Evolutionary conservation across 2,329 filamentous ascomycete species (phyloP), one percentile per base, ranked within the genome.

Genomic region (Basipetospora sp.): DNA sequence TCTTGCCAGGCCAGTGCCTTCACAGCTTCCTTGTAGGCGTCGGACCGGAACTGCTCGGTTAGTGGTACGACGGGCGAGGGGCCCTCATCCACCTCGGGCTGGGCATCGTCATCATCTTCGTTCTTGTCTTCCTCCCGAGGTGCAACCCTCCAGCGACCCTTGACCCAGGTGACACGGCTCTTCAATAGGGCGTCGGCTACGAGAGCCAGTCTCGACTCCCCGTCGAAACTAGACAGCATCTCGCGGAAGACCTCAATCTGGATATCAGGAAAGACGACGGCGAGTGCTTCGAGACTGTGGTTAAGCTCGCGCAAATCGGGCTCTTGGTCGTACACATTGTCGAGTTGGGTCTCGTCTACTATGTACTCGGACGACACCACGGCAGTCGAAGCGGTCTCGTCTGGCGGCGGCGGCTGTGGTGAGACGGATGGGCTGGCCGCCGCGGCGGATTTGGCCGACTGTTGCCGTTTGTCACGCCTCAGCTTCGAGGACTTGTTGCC

Each of bases 221-320:
- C 74, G 48, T 79, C 78, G 51, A 87, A 80, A 49, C 66, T 80
- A 28, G 67, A 60, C 34, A 90, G 71, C 71, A 90, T 81, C 60
- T 88, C 82, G 31, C 82, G 73, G 51, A 90, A 84, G 14, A 87
- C 82, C 47, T 87, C 80, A 42, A 82, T 66, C 55, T 85, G 79
- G n/a, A 87, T 65, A 55, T 87, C 74, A 19, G 83, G 83, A 46
- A 90, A 90, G 8, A 87, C 67, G 34, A 73, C 73, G 16, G 75
- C 72, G 31, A 90, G 69, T 10, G 69, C 73, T 42, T 72, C 70
- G 44, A 90, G 71, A 47, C 74, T 69, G 36, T 64, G 63, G 58
- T 88, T 88, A 34, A 88, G 66, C 41, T 79, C 72, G 45, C 71
- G 65, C 17, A 86, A 64, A 48, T 84, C 71, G 28, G 71, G 69